These are phyloP conservation scores for Ophiostoma fasciatum DNA, from an alignment of 2,329 filamentous ascomycete species.

Conservation along the genomic window DNA sequence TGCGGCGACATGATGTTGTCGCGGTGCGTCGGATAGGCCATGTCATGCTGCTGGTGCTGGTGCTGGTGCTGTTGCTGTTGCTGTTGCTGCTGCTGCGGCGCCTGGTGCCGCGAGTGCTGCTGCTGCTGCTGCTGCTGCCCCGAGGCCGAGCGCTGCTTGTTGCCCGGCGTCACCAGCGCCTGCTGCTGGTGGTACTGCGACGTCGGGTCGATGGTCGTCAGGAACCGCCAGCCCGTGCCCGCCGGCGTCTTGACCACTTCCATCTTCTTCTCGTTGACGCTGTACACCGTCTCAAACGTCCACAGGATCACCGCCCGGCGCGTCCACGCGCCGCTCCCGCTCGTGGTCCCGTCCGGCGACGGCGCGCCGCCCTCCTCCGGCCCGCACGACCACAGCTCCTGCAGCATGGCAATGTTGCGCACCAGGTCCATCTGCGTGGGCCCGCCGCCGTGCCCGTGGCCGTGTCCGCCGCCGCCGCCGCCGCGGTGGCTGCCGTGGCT, in stretches of 20 bases:
- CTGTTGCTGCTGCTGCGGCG: conserved; percentile 1
- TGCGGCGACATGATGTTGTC: conserved; percentile 40
- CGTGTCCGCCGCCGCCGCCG: conserved; percentile 7
- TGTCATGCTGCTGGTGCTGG: conserved; percentile 4
- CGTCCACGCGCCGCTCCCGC: conserved; percentile 26
- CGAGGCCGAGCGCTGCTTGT: not conserved
- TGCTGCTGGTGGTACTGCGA: conserved; percentile 42
- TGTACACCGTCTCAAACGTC: conserved; percentile 42
- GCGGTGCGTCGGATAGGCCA: conserved; percentile 14
- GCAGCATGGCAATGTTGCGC: conserved; percentile 49
- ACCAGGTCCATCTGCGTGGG: conserved; percentile 40
- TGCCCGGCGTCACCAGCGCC: conserved; percentile 19
- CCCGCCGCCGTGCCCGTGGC: conserved; percentile 5
- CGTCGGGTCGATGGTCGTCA: conserved; percentile 44
- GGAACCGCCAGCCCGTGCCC: conserved; percentile 45
- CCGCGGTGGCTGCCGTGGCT: conserved; percentile 12
- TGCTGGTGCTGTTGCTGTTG: not conserved
- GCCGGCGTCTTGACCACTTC: conserved; percentile 33
- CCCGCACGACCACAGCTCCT: conserved; percentile 46
- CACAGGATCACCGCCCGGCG: conserved; percentile 47
- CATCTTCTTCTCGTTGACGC: conserved; percentile 25
- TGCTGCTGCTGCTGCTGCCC: conserved; percentile 2
- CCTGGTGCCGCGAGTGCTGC: conserved; percentile 1
- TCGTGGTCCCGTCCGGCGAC: not conserved
- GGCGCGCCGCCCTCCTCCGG: conserved; percentile 20